A percentile compares a stretch with the other conserved stretches of the same genome.
phyloP scores from a whole-genome alignment of 371 early-diverging fungal species.

The Catenaria anguillulae region DNA sequence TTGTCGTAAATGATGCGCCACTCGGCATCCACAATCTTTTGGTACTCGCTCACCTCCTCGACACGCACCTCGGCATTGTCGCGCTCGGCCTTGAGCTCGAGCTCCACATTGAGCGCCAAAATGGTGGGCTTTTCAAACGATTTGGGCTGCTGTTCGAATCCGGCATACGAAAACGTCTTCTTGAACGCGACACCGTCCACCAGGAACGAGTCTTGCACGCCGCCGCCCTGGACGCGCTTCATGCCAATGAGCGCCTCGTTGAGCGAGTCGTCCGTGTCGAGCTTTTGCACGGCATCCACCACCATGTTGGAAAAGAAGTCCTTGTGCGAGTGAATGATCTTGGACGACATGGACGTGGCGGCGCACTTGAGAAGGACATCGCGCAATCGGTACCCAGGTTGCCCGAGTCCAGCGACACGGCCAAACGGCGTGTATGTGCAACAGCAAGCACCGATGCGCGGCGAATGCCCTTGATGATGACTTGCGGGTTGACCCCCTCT shows the following conservation, averaged over 20 bases:
- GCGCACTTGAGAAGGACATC: constrained; percentile 91
- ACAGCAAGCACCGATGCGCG: constrained; percentile 52
- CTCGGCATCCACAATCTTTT: constrained; percentile 99
- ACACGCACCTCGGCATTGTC: constrained; percentile 99
- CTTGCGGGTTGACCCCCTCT: constrained; percentile 88
- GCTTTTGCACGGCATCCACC: constrained; percentile 86
- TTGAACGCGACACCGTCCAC: constrained; percentile 99
- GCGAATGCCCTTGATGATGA: constrained; percentile 88
- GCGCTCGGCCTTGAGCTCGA: constrained; percentile 99
- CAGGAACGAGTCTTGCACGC: constrained; percentile 94
- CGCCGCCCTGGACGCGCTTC: constrained; percentile 97
- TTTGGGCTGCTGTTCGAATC: constrained; percentile 99
- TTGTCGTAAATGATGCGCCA: constrained; percentile 99
- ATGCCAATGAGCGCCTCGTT: constrained; percentile 93
- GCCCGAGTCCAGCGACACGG: constrained; percentile 20
- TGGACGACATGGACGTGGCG: constrained; percentile 96
- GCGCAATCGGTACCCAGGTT: constrained; percentile 52
- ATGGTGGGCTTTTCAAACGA: constrained; percentile 88
- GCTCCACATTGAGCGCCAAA: constrained; percentile 90
- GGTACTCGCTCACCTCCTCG: constrained; percentile 92
- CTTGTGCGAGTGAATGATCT: constrained; percentile 93
- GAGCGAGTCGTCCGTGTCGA: constrained; percentile 77
- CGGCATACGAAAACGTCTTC: constrained; percentile 99
- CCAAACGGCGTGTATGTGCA: constrained; percentile 14
- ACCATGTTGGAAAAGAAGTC: constrained; percentile 98